Evolutionary conservation across 345 rosid species (phyloP).

Genomic region (Limnanthes douglasii): DNA sequence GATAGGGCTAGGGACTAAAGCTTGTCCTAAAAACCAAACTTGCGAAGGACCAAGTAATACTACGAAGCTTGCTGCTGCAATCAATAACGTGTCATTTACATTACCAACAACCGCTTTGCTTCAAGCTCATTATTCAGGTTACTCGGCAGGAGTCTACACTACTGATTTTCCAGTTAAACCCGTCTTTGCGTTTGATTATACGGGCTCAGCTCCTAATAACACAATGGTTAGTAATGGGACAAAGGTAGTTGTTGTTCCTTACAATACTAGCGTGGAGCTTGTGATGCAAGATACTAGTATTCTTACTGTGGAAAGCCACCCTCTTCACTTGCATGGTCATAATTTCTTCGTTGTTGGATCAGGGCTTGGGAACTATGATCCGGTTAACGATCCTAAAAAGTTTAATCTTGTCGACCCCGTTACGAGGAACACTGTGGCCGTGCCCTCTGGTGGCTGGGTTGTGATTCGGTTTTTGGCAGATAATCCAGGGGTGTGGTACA

Average conservation of each 20-base stretch:
- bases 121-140: slow-evolving; percentile 25
- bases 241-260: slow-evolving; percentile 8
- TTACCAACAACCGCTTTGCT: slow-evolving; percentile 24
- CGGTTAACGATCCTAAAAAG: slow-evolving; percentile 11
- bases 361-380: slow-evolving; percentile 20
- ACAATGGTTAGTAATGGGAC: slow-evolving; percentile 18
- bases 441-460: slow-evolving; percentile 18
- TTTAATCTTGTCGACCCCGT: slow-evolving; percentile 21
- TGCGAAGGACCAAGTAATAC: slow-evolving; percentile 27
- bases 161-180: slow-evolving; percentile 25
- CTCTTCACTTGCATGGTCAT: slow-evolving; percentile 23
- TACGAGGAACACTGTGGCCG: slow-evolving; percentile 17
- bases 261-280: slow-evolving; percentile 22
- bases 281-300: slow-evolving; percentile 22
- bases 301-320: slow-evolving; percentile 19
- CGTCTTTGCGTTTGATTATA: slow-evolving; percentile 12
- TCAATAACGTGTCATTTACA: slow-evolving; percentile 25
- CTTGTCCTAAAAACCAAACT: slow-evolving; percentile 22
- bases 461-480: slow-evolving; percentile 18
- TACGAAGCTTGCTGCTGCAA: slow-evolving; percentile 22
- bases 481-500: slow-evolving; percentile 27
- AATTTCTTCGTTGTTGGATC: slow-evolving; percentile 22
- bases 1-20: slow-evolving; percentile 20
- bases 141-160: slow-evolving; percentile 19
- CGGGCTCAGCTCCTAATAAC: slow-evolving; percentile 18